Conservation (phyloP, 192 early-diverging fungal genomes). For the Cladochytrium replicatum region DNA sequence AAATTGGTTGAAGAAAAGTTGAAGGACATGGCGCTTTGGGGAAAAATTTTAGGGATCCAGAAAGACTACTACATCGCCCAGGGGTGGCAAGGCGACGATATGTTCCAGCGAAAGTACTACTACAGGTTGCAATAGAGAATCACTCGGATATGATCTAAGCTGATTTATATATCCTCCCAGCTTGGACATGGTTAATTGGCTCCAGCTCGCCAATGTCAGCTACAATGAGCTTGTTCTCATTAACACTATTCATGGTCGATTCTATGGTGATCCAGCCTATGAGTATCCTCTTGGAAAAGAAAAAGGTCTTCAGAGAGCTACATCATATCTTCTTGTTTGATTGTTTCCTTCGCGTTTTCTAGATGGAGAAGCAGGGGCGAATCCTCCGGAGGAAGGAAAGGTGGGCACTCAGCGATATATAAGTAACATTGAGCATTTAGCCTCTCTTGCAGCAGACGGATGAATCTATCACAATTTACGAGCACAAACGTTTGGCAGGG, state of each 20-base stretch:
- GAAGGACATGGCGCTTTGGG: slow-evolving; percentile 34
- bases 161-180: slow-evolving; percentile 12
- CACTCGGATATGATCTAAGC: slow-evolving; percentile 2
- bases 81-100: slow-evolving; percentile 14
- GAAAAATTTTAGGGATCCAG: slow-evolving; percentile 43
- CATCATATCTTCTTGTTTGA: no score
- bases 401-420: no score
- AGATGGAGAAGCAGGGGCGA: no score
- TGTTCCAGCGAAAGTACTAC: slow-evolving; percentile 41
- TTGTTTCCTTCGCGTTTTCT: no score
- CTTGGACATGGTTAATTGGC: slow-evolving; percentile 40
- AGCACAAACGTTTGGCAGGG: slow-evolving; percentile 38
- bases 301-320: no score
- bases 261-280: slow-evolving; percentile 41
- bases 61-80: slow-evolving; percentile 46
- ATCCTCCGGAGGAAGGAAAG: no score
- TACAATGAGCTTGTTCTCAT: slow-evolving; percentile 26
- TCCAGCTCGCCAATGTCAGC: slow-evolving; percentile 39
- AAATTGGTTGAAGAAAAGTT: slow-evolving; percentile 44
- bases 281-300: slow-evolving; percentile 27
- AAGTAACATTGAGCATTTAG: no score
- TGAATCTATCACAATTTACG: slow-evolving; percentile 29
- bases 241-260: slow-evolving; percentile 27
- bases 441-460: neutral
- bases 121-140: slow-evolving; percentile 29